Evolutionary conservation across 1,139 yeast species (phyloP).

Genomic region (Geotrichum citri-aurantii): DNA sequence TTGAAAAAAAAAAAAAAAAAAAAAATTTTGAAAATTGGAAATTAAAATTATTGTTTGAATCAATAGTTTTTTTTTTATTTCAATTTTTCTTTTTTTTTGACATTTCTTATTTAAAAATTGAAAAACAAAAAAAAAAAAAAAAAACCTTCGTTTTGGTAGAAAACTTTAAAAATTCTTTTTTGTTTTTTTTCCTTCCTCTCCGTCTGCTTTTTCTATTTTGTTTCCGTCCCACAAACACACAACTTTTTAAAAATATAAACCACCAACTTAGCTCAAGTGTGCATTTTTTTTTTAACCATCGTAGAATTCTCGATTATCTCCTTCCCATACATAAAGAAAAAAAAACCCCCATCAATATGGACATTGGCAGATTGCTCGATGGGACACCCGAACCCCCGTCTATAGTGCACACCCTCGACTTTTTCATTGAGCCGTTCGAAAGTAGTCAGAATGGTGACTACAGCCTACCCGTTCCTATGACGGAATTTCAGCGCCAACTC

Average conservation of each 20-base stretch:
- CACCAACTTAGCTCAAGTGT: background rate
- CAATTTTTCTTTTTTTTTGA: background rate
- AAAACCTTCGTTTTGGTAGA: background rate
- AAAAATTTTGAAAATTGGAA: too few species aligned
- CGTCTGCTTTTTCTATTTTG: background rate
- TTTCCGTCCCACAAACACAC: slow-evolving; percentile 1
- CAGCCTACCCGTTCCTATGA: slow-evolving; percentile 78
- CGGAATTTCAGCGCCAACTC: slow-evolving; percentile 79
- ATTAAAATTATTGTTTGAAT: background rate
- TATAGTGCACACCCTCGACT: slow-evolving; percentile 37
- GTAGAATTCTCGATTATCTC: background rate
- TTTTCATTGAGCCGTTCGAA: slow-evolving; percentile 12
- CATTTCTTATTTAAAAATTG: background rate
- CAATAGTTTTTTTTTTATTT: background rate
- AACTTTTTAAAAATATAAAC: background rate
- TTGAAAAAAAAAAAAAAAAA: too few species aligned
- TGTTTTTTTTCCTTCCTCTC: background rate
- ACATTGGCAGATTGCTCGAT: slow-evolving; percentile 67
- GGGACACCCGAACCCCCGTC: slow-evolving; percentile 82
- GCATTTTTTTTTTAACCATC: background rate
- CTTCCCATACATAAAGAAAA: background rate
- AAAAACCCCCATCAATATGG: slow-evolving; percentile 44
- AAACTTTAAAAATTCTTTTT: background rate
- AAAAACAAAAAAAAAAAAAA: too few species aligned
- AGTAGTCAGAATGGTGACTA: slow-evolving; percentile 44